Evolutionary conservation across 2,329 filamentous ascomycete genomes (phyloP), one percentile per base, ranked within the genome.

Genomic region (Hymenoscyphus fraxineus): DNA sequence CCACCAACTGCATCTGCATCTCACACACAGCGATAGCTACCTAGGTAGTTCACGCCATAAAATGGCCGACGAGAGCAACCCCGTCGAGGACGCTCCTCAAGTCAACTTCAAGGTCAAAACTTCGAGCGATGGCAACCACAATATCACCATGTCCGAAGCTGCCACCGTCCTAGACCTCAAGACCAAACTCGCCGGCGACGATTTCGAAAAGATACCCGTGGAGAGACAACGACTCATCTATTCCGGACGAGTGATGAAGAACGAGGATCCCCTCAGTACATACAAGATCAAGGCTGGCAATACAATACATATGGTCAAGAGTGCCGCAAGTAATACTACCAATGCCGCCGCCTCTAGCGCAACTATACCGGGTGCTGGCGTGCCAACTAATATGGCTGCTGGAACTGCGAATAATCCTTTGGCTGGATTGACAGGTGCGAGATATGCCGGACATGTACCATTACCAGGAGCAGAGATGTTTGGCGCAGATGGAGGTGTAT

Each of bases 221-320:
- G 92, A 96, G 74, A 87, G 93, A 71, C 94, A 98, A 80, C 91
- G 95, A 66, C 83, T 99, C 68, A 99, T 99, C 80, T 99, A 98
- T 82, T 97, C 94, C 6, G 95, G 95, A 61, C 89, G 94, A 66
- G 94, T 99, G 66, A 87, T 99, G 80, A 99, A 98, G 82, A 95
- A 99, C 77, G 87, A 90, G 65, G 94, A 99, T 73, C 88, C 90
- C 0, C 81, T 99, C 55, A 87, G 84, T 68, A 86, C 87, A 64
- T 96, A 96, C 81, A 98, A 97, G 82, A 93, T 99, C 78, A 97
- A 97, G 83, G 84, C 92, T 69, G 93, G 93, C 68, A 95, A 98
- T 78, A 98, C 94, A 19, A 88, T 99, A 71, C 95, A 99, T 77
- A 85, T 99, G 73, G 95, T 99, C 73, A 97, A 96, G 82, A 96